Percentiles rank a stretch among this genome's conserved stretches.
These are phyloP conservation scores for Daedalea quercina DNA, from an alignment of 768 basidiomycete genomes.

Conservation along the genomic window DNA sequence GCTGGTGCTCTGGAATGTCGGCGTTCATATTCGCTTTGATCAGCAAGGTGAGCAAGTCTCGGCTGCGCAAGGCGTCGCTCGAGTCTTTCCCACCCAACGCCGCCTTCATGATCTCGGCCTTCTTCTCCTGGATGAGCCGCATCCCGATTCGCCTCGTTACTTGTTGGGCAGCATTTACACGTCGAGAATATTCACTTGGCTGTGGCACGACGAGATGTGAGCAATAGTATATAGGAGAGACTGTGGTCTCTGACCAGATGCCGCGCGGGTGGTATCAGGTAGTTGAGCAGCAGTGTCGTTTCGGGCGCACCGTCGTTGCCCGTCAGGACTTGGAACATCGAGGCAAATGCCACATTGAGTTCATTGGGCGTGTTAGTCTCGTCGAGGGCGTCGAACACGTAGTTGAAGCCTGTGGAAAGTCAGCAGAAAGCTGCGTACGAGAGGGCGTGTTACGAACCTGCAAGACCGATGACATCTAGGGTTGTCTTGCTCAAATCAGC, in stretches of 20 bases:
- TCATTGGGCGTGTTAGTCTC: slow-evolving; percentile 21
- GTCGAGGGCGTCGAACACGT: slow-evolving; percentile 26
- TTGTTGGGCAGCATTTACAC: slow-evolving; percentile 4
- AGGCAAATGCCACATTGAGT: slow-evolving; percentile 23
- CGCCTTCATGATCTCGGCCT: slow-evolving; percentile 15
- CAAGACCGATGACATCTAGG: slow-evolving; percentile 3
- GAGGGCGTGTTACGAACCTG: neutral
- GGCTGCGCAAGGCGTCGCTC: slow-evolving; percentile 10
- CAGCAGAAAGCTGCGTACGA: neutral
- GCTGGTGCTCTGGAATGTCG: slow-evolving; percentile 46
- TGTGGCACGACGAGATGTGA: neutral
- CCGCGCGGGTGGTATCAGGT: slow-evolving; percentile 16
- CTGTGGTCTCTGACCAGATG: slow-evolving; percentile 7
- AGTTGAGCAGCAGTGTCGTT: neutral
- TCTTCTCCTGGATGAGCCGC: slow-evolving; percentile 24
- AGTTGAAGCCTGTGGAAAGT: slow-evolving; percentile 24
- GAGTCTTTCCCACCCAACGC: neutral
- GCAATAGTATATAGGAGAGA: neutral
- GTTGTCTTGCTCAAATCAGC: slow-evolving; percentile 17
- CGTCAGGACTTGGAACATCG: slow-evolving; percentile 13
- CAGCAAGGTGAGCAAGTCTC: slow-evolving; percentile 53
- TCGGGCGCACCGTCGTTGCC: neutral
- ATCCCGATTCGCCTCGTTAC: slow-evolving; percentile 22
- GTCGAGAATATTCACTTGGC: slow-evolving; percentile 1
- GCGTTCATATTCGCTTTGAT: slow-evolving; percentile 58